phyloP scores from a whole-genome alignment of 2,329 filamentous ascomycete genomes.

The Aspergillus ustus region DNA sequence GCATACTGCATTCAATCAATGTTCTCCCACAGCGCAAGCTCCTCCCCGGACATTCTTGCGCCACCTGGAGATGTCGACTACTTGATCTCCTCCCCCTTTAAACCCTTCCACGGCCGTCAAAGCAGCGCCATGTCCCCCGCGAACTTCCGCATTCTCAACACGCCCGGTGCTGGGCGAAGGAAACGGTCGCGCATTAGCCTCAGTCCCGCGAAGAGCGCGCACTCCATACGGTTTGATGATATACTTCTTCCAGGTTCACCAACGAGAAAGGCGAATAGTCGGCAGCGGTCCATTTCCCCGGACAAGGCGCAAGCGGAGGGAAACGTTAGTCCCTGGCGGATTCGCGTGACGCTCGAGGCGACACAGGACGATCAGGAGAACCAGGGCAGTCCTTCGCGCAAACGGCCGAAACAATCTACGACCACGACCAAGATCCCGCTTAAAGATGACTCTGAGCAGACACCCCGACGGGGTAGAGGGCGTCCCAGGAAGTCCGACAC shows the following conservation, averaged over 20 bases:
- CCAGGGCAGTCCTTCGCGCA: conserved; percentile 36
- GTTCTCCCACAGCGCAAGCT: conserved; percentile 43
- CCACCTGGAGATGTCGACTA: conserved; percentile 49
- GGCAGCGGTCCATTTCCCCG: conserved; percentile 40
- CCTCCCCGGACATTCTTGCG: conserved; percentile 49
- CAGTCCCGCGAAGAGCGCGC: conserved; percentile 42
- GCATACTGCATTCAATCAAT: conserved; percentile 34
- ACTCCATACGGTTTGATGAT: conserved; percentile 49
- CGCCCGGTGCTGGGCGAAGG: conserved; percentile 32
- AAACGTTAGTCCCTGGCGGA: conserved; percentile 53
- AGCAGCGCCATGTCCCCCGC: conserved; percentile 44
- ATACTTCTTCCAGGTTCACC: conserved; percentile 47
- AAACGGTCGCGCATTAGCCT: conserved; percentile 41
- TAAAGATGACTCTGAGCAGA: conserved; percentile 43
- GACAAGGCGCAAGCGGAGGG: conserved; percentile 43
- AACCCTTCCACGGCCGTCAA: conserved; percentile 44
- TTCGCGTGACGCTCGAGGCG: conserved; percentile 53
- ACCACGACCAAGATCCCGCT: conserved; percentile 49
- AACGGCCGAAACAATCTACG: conserved; percentile 36
- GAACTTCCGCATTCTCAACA: conserved; percentile 36
- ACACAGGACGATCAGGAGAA: conserved; percentile 46
- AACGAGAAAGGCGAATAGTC: conserved; percentile 34
- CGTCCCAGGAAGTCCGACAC: conserved; percentile 49
- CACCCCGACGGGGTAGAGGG: conserved; percentile 47
- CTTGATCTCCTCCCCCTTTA: conserved; percentile 47